Percentiles rank a stretch among this genome's conserved stretches.
Evolutionary conservation across 306 rosid species (phyloP).

Genomic region (Prunus armeniaca): DNA sequence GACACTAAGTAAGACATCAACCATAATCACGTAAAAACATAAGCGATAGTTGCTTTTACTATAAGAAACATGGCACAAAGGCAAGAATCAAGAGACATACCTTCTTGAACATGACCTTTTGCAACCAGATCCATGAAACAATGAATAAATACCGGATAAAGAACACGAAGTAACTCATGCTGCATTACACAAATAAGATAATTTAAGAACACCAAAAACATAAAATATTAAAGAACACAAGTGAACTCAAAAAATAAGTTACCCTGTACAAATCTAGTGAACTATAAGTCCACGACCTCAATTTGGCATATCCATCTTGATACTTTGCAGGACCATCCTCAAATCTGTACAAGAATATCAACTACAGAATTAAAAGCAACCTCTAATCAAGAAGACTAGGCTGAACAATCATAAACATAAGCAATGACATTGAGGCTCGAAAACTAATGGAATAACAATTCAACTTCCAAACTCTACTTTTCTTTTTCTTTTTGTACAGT

Average conservation of each 20-base stretch:
- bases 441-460: background rate
- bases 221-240: background rate
- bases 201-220: background rate
- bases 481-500: background rate
- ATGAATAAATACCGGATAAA: slow-evolving; percentile 92
- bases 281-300: slow-evolving; percentile 79
- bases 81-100: slow-evolving; percentile 31
- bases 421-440: background rate
- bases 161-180: slow-evolving; percentile 96
- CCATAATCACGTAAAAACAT: background rate
- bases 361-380: background rate
- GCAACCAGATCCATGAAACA: slow-evolving; percentile 98
- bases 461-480: background rate
- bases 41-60: background rate
- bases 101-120: slow-evolving; percentile 90
- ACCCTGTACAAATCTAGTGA: slow-evolving; percentile 89
- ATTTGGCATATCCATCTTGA: slow-evolving; percentile 79
- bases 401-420: background rate
- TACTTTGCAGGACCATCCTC: slow-evolving; percentile 74
- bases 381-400: background rate
- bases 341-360: slow-evolving; percentile 35
- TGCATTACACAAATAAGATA: slow-evolving; percentile 29
- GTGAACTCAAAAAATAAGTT: background rate
- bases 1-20: background rate
- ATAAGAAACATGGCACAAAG: background rate